These are phyloP conservation scores for Arctium lappa DNA, from an alignment of 129 eudicot genomes.

Conservation along the genomic window DNA sequence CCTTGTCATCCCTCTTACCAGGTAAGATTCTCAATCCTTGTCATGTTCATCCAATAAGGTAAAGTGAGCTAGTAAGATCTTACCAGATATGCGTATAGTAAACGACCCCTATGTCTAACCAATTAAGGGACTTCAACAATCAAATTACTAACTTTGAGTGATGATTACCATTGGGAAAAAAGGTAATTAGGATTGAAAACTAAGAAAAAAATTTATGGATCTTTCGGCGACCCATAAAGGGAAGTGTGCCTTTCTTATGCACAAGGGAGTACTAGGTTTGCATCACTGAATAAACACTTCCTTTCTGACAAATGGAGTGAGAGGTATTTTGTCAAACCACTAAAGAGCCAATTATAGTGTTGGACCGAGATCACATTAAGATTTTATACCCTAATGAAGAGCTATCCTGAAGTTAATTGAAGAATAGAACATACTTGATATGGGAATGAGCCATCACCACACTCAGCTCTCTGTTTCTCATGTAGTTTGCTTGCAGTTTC, in stretches of 20 bases:
- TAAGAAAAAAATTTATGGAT: too few species aligned
- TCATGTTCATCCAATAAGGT: too few species aligned
- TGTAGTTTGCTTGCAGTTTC: constrained; percentile 27
- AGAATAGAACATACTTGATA: constrained; percentile 34
- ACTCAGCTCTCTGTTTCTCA: constrained; percentile 43
- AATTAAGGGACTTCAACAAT: background rate
- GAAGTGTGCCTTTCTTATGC: background rate
- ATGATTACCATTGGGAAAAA: background rate
- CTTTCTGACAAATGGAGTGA: background rate
- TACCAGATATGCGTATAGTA: too few species aligned
- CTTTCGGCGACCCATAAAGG: background rate
- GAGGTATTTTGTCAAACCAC: background rate
- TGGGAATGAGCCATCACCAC: constrained; percentile 20
- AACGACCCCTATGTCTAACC: background rate
- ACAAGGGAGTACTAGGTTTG: background rate
- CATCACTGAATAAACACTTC: background rate
- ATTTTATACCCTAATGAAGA: background rate
- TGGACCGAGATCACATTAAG: background rate
- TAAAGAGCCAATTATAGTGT: background rate
- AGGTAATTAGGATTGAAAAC: background rate
- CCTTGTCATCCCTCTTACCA: too few species aligned
- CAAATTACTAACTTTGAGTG: background rate
- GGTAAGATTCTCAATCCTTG: too few species aligned
- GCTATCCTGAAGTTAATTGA: constrained; percentile 4
- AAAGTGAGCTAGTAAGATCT: too few species aligned